These are phyloP conservation scores for Fusarium nodosum DNA, from an alignment of 2,329 filamentous ascomycete genomes.

Conservation along the genomic window DNA sequence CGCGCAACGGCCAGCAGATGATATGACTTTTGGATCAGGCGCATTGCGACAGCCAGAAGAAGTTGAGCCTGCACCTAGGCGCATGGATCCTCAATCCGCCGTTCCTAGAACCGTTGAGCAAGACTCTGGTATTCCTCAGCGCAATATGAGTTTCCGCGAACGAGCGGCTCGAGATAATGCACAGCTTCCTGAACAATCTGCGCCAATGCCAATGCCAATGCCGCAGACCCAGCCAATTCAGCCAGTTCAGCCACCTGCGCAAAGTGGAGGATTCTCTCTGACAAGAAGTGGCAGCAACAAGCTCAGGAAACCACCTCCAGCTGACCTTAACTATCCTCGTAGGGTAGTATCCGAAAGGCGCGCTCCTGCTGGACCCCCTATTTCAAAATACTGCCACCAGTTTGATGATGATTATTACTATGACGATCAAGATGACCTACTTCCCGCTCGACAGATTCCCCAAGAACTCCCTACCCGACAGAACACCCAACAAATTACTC, in stretches of 20 bases:
- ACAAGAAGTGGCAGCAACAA: constrained; percentile 69
- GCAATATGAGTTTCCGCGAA: constrained; percentile 73
- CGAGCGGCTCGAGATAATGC: constrained; percentile 63
- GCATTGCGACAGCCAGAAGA: constrained; percentile 43
- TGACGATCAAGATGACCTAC: constrained; percentile 36
- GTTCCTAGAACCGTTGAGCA: constrained; percentile 62
- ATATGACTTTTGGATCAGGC: constrained; percentile 39
- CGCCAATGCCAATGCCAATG: constrained; percentile 41
- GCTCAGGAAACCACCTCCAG: constrained; percentile 69
- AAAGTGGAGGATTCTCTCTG: constrained; percentile 56
- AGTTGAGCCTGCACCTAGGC: constrained; percentile 27
- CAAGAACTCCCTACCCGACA: constrained; percentile 34
- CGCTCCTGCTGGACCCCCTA: constrained; percentile 24
- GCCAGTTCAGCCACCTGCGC: constrained; percentile 49
- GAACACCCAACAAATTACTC: constrained; percentile 31
- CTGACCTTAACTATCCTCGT: constrained; percentile 62
- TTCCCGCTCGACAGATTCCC: constrained; percentile 29
- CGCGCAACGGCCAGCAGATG: constrained; percentile 42
- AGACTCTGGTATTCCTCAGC: constrained; percentile 60
- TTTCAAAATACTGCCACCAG: constrained; percentile 26
- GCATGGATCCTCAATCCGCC: constrained; percentile 48
- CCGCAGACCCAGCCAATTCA: constrained; percentile 50
- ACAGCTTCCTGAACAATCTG: constrained; percentile 51
- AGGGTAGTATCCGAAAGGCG: constrained; percentile 60
- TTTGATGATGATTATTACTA: constrained; percentile 42